Base-by-base conservation (phyloP, 768 basidiomycete genomes). In the Paxillus involutus region DNA sequence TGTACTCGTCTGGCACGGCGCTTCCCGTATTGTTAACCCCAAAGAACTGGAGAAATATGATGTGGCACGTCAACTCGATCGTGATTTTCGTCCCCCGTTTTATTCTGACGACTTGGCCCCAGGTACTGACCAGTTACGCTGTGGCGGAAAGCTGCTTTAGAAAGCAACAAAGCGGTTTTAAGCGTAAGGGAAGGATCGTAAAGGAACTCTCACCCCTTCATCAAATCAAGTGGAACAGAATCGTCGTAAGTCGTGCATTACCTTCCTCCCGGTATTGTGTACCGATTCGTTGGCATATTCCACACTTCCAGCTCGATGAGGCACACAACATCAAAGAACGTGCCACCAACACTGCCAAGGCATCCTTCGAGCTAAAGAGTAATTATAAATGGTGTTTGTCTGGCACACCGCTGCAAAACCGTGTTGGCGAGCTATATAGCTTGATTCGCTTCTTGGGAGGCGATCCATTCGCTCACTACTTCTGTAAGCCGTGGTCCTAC, bases 271-370 rank as follows among this genome's bases (percentile, higher is more conserved):
- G 29, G 32, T 57, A 30, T 16, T 14, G 35, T 14, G 13, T 11
- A 4, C 29, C 44, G 9, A 47, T 57, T 43, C 40, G 14, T 21
- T 45, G 47, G 19, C 21, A 14, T 43, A 43, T 44, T 16, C 32
- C 24, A 12, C 36, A 12, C n/a, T 19, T 44, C 14, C 56, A 91
- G 89, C 81, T 97, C 42, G 94, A 98, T 60, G 94, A 97, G 75
- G 96, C 95, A 6, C 96, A 98, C 71, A 98, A 95, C 67, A 98
- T 98, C 76, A 98, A 98, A 65, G 96, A 98, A 66, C 84, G 96
- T 4, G 74, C 84, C 4, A 94, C 92, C 1, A 98, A 96, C 66
- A 98, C 96, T 0, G 95, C 96, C 1, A 98, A 96, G 71, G 95
- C 94, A n/a, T 83, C 93, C 0, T 99, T 99, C 67, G 89, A 94